A percentile compares a stretch with the other conserved stretches of the same genome.
Evolutionary conservation across 2,329 filamentous ascomycete species (phyloP).

Genomic region (Stenocarpella maydis): DNA sequence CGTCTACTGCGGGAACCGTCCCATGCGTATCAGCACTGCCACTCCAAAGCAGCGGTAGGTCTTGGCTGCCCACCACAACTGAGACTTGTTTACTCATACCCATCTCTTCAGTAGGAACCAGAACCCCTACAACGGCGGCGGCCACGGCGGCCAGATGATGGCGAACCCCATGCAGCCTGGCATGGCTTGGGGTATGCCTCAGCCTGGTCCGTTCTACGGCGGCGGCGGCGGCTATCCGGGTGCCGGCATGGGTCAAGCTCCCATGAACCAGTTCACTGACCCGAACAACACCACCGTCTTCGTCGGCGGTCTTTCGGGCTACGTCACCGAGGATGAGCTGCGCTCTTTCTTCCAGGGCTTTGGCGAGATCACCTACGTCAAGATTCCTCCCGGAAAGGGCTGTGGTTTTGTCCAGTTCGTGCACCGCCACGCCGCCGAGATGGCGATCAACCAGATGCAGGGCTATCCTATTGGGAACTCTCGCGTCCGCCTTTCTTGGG

Average conservation of each 20-base stretch:
- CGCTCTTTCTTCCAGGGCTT: slow-evolving; percentile 99
- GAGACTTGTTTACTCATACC: background rate
- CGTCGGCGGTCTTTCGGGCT: slow-evolving; percentile 94
- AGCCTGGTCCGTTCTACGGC: slow-evolving; percentile 36
- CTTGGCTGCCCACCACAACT: background rate
- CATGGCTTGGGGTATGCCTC: slow-evolving; percentile 51
- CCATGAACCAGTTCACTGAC: slow-evolving; percentile 99
- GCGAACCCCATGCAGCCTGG: slow-evolving; percentile 51
- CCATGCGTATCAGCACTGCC: slow-evolving; percentile 97
- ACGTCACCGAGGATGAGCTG: slow-evolving; percentile 99
- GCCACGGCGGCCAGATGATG: slow-evolving; percentile 50
- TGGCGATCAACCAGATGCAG: slow-evolving; percentile 99
- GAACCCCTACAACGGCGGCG: slow-evolving; percentile 44
- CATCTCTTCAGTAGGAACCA: slow-evolving; percentile 48
- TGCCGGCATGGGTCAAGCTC: slow-evolving; percentile 47
- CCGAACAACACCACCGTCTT: slow-evolving; percentile 99
- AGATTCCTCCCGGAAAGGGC: slow-evolving; percentile 98
- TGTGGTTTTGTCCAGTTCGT: slow-evolving; percentile 99
- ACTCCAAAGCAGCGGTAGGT: slow-evolving; percentile 88
- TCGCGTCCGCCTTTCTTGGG: slow-evolving; percentile 96
- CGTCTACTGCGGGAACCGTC: slow-evolving; percentile 97
- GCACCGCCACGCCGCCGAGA: slow-evolving; percentile 97
- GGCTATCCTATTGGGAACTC: slow-evolving; percentile 99
- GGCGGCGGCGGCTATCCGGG: slow-evolving; percentile 47
- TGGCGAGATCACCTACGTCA: slow-evolving; percentile 99